These are phyloP conservation scores for Fraxinus sp. DNA, from an alignment of 305 asterid species.

Conservation along the genomic window DNA sequence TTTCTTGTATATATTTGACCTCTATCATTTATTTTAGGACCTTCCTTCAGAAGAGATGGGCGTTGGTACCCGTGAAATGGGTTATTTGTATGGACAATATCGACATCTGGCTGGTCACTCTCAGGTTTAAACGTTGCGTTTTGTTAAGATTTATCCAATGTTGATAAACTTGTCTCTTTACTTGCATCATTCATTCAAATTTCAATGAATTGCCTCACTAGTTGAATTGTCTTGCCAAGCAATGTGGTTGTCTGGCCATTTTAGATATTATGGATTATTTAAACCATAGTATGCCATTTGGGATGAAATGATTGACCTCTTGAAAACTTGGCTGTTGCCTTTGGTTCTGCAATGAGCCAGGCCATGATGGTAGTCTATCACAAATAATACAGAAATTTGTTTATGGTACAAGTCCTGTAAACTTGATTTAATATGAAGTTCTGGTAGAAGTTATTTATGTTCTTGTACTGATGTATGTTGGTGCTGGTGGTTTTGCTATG, in stretches of 20 bases:
- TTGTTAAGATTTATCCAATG: constrained; percentile 9
- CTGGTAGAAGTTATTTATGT: background rate
- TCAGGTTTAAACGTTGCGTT: constrained; percentile 58
- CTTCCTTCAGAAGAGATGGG: constrained; percentile 99
- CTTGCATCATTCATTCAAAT: background rate
- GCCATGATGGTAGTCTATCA: background rate
- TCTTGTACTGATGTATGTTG: constrained; percentile 1
- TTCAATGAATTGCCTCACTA: background rate
- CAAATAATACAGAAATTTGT: background rate
- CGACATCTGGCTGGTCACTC: constrained; percentile 90
- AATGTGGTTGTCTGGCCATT: background rate
- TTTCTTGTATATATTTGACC: constrained; percentile 9
- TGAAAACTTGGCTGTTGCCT: background rate
- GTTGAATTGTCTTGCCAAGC: background rate
- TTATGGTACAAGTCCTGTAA: constrained; percentile 11
- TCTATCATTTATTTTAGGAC: constrained; percentile 52
- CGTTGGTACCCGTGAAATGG: constrained; percentile 97
- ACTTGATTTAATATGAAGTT: constrained; percentile 5
- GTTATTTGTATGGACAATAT: constrained; percentile 90
- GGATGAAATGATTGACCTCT: constrained; percentile 11
- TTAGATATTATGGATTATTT: background rate
- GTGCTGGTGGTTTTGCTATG: background rate
- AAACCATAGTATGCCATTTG: background rate
- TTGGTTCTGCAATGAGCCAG: constrained; percentile 10
- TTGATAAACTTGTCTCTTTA: background rate